These are phyloP conservation scores for Leccinum subrobustum DNA, from an alignment of 1,284 basidiomycete species.

Conservation along the genomic window DNA sequence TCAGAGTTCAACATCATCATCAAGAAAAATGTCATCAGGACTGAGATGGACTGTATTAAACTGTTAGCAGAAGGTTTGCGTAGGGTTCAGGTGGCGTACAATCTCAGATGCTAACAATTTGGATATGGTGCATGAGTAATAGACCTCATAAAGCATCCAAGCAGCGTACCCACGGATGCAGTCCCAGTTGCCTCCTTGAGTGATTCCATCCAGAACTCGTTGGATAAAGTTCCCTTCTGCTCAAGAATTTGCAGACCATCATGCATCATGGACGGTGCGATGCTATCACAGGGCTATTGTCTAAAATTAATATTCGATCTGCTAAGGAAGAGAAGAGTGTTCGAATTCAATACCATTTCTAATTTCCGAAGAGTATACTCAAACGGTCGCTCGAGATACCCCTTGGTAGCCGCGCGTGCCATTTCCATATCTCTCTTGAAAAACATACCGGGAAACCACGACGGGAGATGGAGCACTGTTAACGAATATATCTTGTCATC, in stretches of 20 bases:
- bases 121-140: neutral
- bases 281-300: neutral
- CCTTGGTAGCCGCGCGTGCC: neutral
- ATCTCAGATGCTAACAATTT: neutral
- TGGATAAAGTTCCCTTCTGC: neutral
- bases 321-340: neutral
- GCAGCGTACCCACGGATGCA: neutral
- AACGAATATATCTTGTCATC: neutral
- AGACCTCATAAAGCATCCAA: neutral
- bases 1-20: neutral
- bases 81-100: neutral
- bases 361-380: conserved; percentile 7
- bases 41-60: neutral
- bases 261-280: neutral
- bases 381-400: neutral
- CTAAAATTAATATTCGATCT: neutral
- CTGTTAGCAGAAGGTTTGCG: neutral
- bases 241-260: neutral
- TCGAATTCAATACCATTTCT: neutral
- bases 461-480: conserved; percentile 12
- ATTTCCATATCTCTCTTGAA: conserved; percentile 17
- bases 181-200: neutral
- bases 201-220: neutral
- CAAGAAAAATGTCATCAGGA: neutral
- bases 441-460: conserved; percentile 26